phyloP scores from a whole-genome alignment of 2,329 filamentous ascomycete species.

The Colletotrichum horii region DNA sequence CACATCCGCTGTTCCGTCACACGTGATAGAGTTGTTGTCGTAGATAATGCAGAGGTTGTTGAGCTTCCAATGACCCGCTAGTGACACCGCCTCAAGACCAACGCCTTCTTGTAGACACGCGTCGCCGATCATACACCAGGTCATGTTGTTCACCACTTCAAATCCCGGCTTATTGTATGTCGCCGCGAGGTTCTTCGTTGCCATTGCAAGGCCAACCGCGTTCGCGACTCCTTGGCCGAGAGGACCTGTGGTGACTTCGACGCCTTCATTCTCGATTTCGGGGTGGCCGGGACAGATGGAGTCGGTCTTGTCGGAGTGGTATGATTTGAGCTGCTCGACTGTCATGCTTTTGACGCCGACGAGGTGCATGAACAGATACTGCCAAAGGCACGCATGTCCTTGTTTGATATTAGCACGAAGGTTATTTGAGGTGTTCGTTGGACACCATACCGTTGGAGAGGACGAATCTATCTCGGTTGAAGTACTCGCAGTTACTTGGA shows the following conservation, averaged over 20 bases:
- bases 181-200: constrained; percentile 59
- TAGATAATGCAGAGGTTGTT: constrained; percentile 64
- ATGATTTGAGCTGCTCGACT: constrained; percentile 60
- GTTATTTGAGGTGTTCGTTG: too few species aligned
- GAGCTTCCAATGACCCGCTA: constrained; percentile 60
- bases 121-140: constrained; percentile 63
- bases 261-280: constrained; percentile 61
- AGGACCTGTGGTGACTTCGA: constrained; percentile 65
- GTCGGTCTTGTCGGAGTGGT: constrained; percentile 48
- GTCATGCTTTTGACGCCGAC: constrained; percentile 60
- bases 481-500: constrained; percentile 57
- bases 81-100: constrained; percentile 58
- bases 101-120: constrained; percentile 65
- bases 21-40: constrained; percentile 66
- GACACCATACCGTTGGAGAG: constrained; percentile 66
- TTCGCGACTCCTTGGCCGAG: constrained; percentile 65
- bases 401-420: too few species aligned
- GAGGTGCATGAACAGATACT: constrained; percentile 59
- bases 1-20: constrained; percentile 61
- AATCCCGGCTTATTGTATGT: constrained; percentile 56
- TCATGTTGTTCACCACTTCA: constrained; percentile 54
- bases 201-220: constrained; percentile 63
- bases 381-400: constrained; percentile 55
- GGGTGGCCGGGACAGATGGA: constrained; percentile 60
- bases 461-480: constrained; percentile 68